Conservation (phyloP, 2,329 filamentous ascomycete species). For the Mycosphaerella arachidis region DNA sequence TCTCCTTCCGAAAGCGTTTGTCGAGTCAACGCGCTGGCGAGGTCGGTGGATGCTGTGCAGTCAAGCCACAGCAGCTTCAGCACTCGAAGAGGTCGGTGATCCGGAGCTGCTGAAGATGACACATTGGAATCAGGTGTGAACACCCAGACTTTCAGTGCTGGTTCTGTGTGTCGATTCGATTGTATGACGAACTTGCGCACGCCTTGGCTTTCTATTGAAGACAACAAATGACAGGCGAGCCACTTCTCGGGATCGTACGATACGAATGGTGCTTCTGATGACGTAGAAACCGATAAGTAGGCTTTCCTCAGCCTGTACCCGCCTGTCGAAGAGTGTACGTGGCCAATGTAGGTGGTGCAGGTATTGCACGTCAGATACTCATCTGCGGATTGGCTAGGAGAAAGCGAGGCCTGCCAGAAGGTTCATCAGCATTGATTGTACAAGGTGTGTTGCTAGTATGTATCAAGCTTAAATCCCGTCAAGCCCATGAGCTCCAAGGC, state of each 20-base stretch:
- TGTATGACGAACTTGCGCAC: conserved; percentile 57
- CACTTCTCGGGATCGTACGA: conserved; percentile 34
- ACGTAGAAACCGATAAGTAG: conserved; percentile 22
- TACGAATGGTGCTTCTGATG: conserved; percentile 1
- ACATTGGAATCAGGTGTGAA: conserved; percentile 58
- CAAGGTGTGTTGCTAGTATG: conserved; percentile 18
- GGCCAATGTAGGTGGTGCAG: conserved; percentile 36
- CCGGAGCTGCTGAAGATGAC: conserved; percentile 41
- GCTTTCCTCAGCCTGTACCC: conserved; percentile 38
- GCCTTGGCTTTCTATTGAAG: conserved; percentile 52
- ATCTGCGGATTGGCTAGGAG: background rate
- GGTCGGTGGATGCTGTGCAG: conserved; percentile 7
- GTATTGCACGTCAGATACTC: conserved; percentile 32
- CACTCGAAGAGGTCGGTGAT: conserved; percentile 43
- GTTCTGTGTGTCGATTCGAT: conserved; percentile 34
- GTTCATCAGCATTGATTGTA: conserved; percentile 6
- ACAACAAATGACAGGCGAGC: conserved; percentile 54
- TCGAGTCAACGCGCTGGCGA: conserved; percentile 12
- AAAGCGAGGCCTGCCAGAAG: background rate
- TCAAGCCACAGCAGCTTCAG: conserved; percentile 54
- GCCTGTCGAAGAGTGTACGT: conserved; percentile 40
- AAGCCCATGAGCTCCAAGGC: conserved; percentile 29
- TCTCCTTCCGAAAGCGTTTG: conserved; percentile 26
- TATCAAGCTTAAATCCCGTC: conserved; percentile 33
- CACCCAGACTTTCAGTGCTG: conserved; percentile 46